These are phyloP conservation scores for Magnaporthiopsis poae DNA, from an alignment of 2,329 filamentous ascomycete genomes.

Conservation along the genomic window DNA sequence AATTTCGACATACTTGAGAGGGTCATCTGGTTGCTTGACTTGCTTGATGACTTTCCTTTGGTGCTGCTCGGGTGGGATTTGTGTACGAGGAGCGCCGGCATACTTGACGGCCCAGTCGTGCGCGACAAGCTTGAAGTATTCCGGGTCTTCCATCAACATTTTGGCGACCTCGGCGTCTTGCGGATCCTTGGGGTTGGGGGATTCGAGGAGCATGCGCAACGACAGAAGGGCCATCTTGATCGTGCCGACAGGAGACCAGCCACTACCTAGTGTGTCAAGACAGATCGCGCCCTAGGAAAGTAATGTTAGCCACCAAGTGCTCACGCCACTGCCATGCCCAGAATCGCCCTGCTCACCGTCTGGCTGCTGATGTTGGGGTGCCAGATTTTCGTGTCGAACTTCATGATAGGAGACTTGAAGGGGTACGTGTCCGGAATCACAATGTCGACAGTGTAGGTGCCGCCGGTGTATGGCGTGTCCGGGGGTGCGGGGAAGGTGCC, in stretches of 20 bases:
- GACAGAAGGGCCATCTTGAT: slow-evolving; percentile 93
- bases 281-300: slow-evolving; percentile 76
- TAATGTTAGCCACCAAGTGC: not conserved
- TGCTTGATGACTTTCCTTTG: slow-evolving; percentile 37
- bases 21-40: slow-evolving; percentile 42
- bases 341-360: slow-evolving; percentile 51
- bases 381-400: slow-evolving; percentile 88
- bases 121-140: slow-evolving; percentile 70
- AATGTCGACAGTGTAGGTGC: slow-evolving; percentile 73
- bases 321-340: not conserved
- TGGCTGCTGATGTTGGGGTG: slow-evolving; percentile 94
- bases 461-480: slow-evolving; percentile 86
- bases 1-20: slow-evolving; percentile 27
- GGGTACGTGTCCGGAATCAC: slow-evolving; percentile 81
- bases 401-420: slow-evolving; percentile 85
- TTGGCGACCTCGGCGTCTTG: slow-evolving; percentile 91
- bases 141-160: slow-evolving; percentile 73
- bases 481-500: slow-evolving; percentile 79
- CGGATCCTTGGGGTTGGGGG: slow-evolving; percentile 92
- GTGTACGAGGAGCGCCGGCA: slow-evolving; percentile 58
- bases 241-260: slow-evolving; percentile 92
- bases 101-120: slow-evolving; percentile 82
- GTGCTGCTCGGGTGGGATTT: slow-evolving; percentile 28
- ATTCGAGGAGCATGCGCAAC: slow-evolving; percentile 83
- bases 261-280: slow-evolving; percentile 77